A percentile compares a stretch with the other conserved stretches of the same genome.
phyloP scores from a whole-genome alignment of 164 flowering plant genomes.

The Chimonanthus praecox region DNA sequence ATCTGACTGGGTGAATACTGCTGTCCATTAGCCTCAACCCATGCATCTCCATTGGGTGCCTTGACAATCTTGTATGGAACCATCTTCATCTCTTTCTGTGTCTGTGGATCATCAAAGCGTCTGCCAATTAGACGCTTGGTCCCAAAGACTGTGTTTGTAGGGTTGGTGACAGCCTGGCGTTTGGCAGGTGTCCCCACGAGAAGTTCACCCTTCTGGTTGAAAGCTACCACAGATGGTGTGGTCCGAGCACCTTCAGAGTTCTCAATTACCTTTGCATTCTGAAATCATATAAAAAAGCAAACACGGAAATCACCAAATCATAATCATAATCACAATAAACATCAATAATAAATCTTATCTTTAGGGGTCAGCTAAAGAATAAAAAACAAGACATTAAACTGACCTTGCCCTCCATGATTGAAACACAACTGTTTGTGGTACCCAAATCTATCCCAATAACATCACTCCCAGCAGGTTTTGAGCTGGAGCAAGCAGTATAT shows the following conservation, averaged over 20 bases:
- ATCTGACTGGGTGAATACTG: slow-evolving; percentile 67
- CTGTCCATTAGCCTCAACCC: slow-evolving; percentile 67
- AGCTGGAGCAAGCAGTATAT: slow-evolving; percentile 23
- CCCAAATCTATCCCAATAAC: slow-evolving; percentile 85
- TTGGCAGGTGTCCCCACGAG: slow-evolving; percentile 67
- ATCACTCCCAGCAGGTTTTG: slow-evolving; percentile 63
- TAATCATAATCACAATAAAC: neutral
- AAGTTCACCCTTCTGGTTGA: slow-evolving; percentile 50
- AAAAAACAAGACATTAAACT: neutral
- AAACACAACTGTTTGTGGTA: slow-evolving; percentile 76
- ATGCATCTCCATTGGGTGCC: slow-evolving; percentile 75
- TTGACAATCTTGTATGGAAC: slow-evolving; percentile 63
- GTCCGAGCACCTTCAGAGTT: slow-evolving; percentile 69
- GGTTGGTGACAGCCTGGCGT: slow-evolving; percentile 70
- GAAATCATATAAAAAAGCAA: neutral
- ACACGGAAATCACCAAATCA: neutral
- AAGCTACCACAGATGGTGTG: slow-evolving; percentile 68
- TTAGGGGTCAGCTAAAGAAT: neutral
- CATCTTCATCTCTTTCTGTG: slow-evolving; percentile 75
- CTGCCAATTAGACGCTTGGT: slow-evolving; percentile 65
- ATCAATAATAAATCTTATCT: neutral
- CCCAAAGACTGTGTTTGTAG: slow-evolving; percentile 54
- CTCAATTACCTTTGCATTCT: slow-evolving; percentile 64
- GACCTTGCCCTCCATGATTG: slow-evolving; percentile 87
- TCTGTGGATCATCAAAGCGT: slow-evolving; percentile 55